These are phyloP conservation scores for Talaromyces sp. DNA, from an alignment of 2,329 filamentous ascomycete genomes.

Conservation along the genomic window DNA sequence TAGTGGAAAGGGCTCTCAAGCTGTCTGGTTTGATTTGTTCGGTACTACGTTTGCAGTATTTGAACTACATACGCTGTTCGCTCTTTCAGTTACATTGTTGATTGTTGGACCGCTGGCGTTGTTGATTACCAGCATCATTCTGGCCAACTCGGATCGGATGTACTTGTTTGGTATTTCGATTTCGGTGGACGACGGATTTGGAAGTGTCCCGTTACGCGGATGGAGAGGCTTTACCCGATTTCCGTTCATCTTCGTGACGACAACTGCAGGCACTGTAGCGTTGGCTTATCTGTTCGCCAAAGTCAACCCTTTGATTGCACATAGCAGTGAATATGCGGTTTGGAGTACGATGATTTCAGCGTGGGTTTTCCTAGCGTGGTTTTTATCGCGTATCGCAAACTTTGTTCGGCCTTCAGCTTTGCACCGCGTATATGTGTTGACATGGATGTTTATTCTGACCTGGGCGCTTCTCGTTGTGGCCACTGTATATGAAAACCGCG, in stretches of 20 bases:
- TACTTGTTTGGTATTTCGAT: constrained; percentile 74
- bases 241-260: constrained; percentile 66
- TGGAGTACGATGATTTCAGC: constrained; percentile 82
- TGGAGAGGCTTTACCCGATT: constrained; percentile 81
- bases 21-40: constrained; percentile 93
- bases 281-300: constrained; percentile 72
- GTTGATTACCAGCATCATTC: constrained; percentile 61
- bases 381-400: constrained; percentile 71
- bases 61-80: constrained; percentile 76
- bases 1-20: constrained; percentile 62
- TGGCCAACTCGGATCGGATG: constrained; percentile 72
- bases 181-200: constrained; percentile 55
- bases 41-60: constrained; percentile 75
- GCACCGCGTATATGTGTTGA: constrained; percentile 70
- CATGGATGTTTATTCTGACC: constrained; percentile 76
- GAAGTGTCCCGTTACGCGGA: constrained; percentile 63
- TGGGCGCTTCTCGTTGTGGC: constrained; percentile 69
- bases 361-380: constrained; percentile 79
- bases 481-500: constrained; percentile 71
- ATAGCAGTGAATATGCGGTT: constrained; percentile 80
- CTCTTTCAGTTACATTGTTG: constrained; percentile 76
- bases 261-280: constrained; percentile 64
- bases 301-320: constrained; percentile 84
- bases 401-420: constrained; percentile 79
- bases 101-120: constrained; percentile 73